Percentiles rank a stretch among this genome's conserved stretches.
These are phyloP conservation scores for Cyclotella sp. DNA, from an alignment of 108 stramenopile genomes.

Conservation along the genomic window DNA sequence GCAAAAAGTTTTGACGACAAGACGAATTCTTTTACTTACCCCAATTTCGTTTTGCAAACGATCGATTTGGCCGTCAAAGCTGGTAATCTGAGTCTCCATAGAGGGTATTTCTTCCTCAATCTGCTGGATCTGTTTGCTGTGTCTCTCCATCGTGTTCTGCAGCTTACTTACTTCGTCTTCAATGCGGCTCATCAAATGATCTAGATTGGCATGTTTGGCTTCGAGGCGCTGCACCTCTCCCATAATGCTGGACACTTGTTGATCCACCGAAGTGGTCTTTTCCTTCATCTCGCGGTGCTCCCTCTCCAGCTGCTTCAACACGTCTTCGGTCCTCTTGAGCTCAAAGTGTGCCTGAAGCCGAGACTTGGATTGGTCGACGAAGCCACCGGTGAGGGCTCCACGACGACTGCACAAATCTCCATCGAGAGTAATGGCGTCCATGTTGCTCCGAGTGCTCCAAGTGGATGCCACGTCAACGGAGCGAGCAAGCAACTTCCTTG, in stretches of 20 bases:
- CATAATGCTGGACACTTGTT: conserved; percentile 68
- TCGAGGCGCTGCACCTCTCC: conserved; percentile 77
- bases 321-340: conserved; percentile 58
- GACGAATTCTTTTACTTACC: background rate
- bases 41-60: conserved; percentile 87
- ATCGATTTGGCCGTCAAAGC: conserved; percentile 66
- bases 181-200: conserved; percentile 61
- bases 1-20: background rate
- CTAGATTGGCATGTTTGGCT: conserved; percentile 73
- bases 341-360: conserved; percentile 69
- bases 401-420: conserved; percentile 94
- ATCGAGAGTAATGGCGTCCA: conserved; percentile 98
- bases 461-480: conserved; percentile 80
- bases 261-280: conserved; percentile 68
- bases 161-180: conserved; percentile 62
- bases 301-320: conserved; percentile 49
- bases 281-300: conserved; percentile 60
- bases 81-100: conserved; percentile 69
- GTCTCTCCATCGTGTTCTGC: conserved; percentile 50
- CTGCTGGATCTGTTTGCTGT: conserved; percentile 71
- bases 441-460: conserved; percentile 66
- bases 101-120: conserved; percentile 75
- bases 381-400: conserved; percentile 95
- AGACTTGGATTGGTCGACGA: conserved; percentile 75
- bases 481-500: conserved; percentile 89